Evolutionary conservation across 441 rosid species (phyloP), one percentile per base, ranked within the genome.

Genomic region (Jatropha podagrica): DNA sequence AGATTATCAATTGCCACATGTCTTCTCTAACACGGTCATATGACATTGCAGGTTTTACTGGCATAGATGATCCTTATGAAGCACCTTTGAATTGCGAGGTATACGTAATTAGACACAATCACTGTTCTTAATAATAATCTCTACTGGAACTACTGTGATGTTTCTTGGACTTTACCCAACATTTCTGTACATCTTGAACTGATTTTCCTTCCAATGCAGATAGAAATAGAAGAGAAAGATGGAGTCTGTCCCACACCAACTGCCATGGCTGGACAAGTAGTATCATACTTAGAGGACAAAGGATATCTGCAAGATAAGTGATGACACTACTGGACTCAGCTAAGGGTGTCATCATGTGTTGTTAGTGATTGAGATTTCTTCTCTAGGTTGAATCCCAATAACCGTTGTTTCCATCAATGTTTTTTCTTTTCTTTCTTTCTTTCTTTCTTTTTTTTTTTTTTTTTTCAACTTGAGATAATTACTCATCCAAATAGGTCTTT

Each of bases 31-130:
- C 27, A 8, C n/a, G 44, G 37, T 63, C 37, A 4, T 59, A 41
- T 74, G 61, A 66, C 58, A 41, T 64, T 82, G 82, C 86, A 94
- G 98, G 98, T 77, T 92, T 94, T 82, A 92, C 98, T 18, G 97
- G 98, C 58, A 89, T 92, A 56, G 97, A 94, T 80, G 98, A 94
- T 73, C 95, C 96, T 2, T 92, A 94, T 52, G 97, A 94, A 80
- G 86, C 95, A 2, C 98, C 98, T 4, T 70, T 90, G 85, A 88
- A 89, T n/a, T 90, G 97, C 55, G 98, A 94, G 96, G 97, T 90
- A 86, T 59, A 68, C 72, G 55, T 9, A 58, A 61, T 20, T 67
- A 14, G 72, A 27, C 46, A 4, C 60, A 23, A 14, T 15, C 26
- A 18, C 40, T 46, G 69, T 59, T 73, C 49, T 9, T 18, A 40